Evolutionary conservation across 2,329 filamentous ascomycete species (phyloP), one percentile per base, ranked within the genome.

Genomic region (Colletotrichum godetiae): DNA sequence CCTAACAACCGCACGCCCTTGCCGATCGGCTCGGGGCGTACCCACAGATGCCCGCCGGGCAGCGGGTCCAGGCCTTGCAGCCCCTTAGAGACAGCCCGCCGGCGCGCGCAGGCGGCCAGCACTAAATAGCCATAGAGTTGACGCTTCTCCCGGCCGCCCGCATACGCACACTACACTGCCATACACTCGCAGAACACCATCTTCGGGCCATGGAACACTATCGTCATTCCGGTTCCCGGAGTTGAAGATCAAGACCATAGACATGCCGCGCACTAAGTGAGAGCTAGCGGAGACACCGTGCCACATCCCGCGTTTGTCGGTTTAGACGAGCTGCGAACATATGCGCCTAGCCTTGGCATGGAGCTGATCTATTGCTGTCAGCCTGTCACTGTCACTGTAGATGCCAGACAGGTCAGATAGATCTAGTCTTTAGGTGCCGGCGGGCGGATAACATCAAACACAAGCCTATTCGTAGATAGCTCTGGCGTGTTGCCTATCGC

Each of bases 41-140:
- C 70, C 55, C 66, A 59, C 27, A 33, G 10, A 61, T 61, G 70
- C 70, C 70, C 70, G 67, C 5, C 70, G 70, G 70, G 60, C 67
- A n/a, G 70, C 49, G 67, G 70, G 70, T 53, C 67, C 46, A 46
- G 52, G 49, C 33, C 15, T 35, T 61, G 55, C 55, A 65, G 67
- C 59, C 69, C 55, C 53, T 64, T 31, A 35, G 35, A 60, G 24
- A 4, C 5, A 65, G 70, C 66, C 70, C 70, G 70, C 55, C 70
- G 70, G 70, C 70, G 70, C 37, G 63, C 68, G 55, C 61, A 63
- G 60, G 67, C 53, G 19, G 42, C 42, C 42, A 49, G 22, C 42
- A 49, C 42, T 22, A n/a, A 49, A 49, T 19, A 49, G 37, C 8
- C 37, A 42, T 42, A 42, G 37, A 42, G 37, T 42, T 42, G 37